A percentile compares a stretch with the other conserved stretches of the same genome.
Conservation (phyloP, 257 asterid genomes). For the Solanum virginianum region DNA sequence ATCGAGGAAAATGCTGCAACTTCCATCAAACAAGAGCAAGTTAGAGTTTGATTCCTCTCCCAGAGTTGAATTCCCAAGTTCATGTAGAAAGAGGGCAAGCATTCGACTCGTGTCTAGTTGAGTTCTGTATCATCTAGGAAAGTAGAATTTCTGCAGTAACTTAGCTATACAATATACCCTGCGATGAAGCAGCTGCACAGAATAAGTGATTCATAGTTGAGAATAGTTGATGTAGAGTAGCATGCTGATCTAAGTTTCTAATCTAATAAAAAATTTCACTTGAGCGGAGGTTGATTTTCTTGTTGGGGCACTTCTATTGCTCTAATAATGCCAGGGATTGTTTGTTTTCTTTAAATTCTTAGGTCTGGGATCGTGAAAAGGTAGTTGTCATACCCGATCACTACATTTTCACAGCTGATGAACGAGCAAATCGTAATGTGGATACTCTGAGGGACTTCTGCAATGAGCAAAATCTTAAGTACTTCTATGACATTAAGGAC, state of each 20-base stretch:
- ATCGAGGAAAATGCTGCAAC: neutral
- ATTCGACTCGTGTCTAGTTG: neutral
- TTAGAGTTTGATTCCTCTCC: neutral
- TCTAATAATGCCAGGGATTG: neutral
- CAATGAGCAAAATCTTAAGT: slow-evolving; percentile 66
- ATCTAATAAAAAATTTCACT: neutral
- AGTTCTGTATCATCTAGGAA: neutral
- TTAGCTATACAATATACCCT: neutral
- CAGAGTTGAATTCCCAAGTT: neutral
- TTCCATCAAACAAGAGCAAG: neutral
- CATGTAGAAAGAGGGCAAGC: neutral
- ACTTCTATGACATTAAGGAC: slow-evolving; percentile 87
- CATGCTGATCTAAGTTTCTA: neutral
- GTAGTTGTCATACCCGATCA: slow-evolving; percentile 83
- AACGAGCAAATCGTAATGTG: slow-evolving; percentile 83
- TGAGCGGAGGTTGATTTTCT: neutral
- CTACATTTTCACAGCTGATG: slow-evolving; percentile 84
- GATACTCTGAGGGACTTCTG: slow-evolving; percentile 88
- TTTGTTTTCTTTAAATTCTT: neutral
- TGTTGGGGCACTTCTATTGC: neutral
- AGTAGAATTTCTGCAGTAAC: neutral
- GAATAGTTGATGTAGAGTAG: neutral
- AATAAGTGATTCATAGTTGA: neutral
- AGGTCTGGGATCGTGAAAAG: slow-evolving; percentile 99
- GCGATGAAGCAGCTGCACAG: neutral